Percentiles rank a stretch among this genome's conserved stretches.
Conservation (phyloP, 2,329 filamentous ascomycete genomes). For the Setomelanomma holmii region DNA sequence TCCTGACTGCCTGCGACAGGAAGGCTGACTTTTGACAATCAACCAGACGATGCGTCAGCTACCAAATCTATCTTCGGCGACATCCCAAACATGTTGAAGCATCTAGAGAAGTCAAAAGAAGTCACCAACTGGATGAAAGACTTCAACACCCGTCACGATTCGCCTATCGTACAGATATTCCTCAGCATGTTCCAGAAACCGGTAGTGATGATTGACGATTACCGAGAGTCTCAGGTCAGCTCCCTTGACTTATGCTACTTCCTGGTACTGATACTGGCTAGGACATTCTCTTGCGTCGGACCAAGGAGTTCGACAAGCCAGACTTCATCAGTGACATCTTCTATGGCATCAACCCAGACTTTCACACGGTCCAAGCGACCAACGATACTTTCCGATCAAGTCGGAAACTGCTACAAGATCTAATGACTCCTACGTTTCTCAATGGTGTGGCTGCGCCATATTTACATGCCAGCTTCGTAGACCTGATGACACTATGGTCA, state of each 20-base stretch:
- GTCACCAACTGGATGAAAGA: constrained; percentile 9
- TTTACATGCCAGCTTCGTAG: constrained; percentile 39
- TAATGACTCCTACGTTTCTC: constrained; percentile 50
- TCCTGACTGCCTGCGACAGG: neutral
- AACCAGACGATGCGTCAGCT: constrained; percentile 52
- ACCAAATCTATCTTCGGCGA: constrained; percentile 53
- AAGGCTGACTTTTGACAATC: neutral
- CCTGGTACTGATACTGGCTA: neutral
- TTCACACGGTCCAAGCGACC: constrained; percentile 42
- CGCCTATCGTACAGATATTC: constrained; percentile 54
- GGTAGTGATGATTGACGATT: constrained; percentile 55
- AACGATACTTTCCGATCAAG: constrained; percentile 43
- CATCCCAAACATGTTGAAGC: constrained; percentile 42
- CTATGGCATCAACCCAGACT: constrained; percentile 40
- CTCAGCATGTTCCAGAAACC: constrained; percentile 54
- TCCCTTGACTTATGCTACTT: neutral
- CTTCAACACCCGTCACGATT: constrained; percentile 8
- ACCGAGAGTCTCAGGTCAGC: constrained; percentile 51
- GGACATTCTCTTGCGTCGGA: constrained; percentile 50
- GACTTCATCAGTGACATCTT: constrained; percentile 42
- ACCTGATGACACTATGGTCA: constrained; percentile 47
- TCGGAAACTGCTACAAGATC: constrained; percentile 47
- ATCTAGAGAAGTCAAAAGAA: constrained; percentile 33
- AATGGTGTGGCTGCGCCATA: constrained; percentile 43
- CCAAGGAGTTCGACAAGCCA: constrained; percentile 57